Base-by-base conservation (phyloP, 371 early-diverging fungal genomes). In the Mortierella sp. region DNA sequence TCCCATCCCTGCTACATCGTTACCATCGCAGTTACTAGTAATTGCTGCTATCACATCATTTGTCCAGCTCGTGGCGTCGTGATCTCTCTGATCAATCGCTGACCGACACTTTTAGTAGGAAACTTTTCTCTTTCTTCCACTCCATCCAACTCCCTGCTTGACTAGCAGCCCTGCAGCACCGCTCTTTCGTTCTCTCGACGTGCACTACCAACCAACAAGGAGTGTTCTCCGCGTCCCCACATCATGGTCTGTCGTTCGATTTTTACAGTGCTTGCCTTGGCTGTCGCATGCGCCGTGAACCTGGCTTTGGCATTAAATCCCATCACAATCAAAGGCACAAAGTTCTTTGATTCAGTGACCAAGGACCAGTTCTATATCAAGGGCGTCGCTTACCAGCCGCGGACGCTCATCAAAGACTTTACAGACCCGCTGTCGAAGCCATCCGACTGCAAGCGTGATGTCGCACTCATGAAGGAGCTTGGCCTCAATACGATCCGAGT, bases 321-420 rank as follows among this genome's bases (percentile, higher is more conserved):
- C 2, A 84, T 93, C 54, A 82, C 67, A 7, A 89, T 89, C 72
- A 91, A 90, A 59, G 93, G 91, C 31, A 72, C 84, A 61, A 91
- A 91, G 70, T 86, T 91, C 57, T 91, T 93, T 67, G 88, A 92
- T 64, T 81, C 84, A 18, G 87, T 85, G 31, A 86, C 90, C 1
- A 90, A 91, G 61, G 82, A 90, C 19, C 89, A 91, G 60, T 93
- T 94, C 72, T 89, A 86, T 61, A 86, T 93, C 76, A 92, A 91
- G 80, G 93, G 93, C 48, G 83, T 93, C 2, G 91, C 92, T 6
- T 94, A 94, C 62, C 91, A 93, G 59, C 93, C 94, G 24, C 82
- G 87, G 61, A 70, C 80, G 50, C 13, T 42, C 13, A n/a, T 43
- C 1, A 5, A 28, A 8, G 61, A 50, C 6, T 31, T 49, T 19